Percentiles rank a stretch among this genome's conserved stretches.
Conservation (phyloP, 495 filamentous ascomycete genomes). For the Emericellopsis terricola region DNA sequence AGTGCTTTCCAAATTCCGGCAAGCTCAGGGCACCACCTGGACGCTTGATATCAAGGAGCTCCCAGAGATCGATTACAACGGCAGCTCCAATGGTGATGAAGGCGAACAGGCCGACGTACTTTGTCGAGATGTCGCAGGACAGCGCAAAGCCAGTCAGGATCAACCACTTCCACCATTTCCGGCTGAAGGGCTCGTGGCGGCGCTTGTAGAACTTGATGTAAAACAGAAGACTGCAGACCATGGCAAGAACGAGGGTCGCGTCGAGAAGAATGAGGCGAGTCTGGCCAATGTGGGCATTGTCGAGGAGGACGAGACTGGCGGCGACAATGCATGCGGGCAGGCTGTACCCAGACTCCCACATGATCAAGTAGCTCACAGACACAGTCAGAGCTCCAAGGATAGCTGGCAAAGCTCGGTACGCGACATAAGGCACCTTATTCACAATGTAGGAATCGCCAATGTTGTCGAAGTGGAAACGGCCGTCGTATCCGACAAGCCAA, state of each 20-base stretch:
- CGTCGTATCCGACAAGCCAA: conserved; percentile 91
- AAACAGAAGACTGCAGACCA: conserved; percentile 82
- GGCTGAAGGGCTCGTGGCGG: conserved; percentile 69
- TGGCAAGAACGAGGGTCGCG: conserved; percentile 81
- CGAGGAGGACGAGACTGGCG: conserved; percentile 75
- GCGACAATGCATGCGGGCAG: conserved; percentile 81
- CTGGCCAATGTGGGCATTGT: conserved; percentile 97
- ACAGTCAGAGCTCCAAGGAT: conserved; percentile 83
- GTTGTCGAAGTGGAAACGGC: conserved; percentile 95
- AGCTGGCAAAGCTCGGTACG: conserved; percentile 86
- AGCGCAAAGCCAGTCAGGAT: conserved; percentile 83
- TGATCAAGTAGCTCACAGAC: conserved; percentile 85
- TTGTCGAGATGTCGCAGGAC: conserved; percentile 95
- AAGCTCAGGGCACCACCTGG: conserved; percentile 59
- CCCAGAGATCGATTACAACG: conserved; percentile 88
- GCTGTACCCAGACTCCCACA: conserved; percentile 99
- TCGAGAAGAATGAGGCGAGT: conserved; percentile 91
- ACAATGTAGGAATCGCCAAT: conserved; percentile 96
- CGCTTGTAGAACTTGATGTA: conserved; percentile 98
- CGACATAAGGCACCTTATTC: conserved; percentile 93
- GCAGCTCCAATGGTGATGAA: conserved; percentile 94
- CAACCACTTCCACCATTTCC: conserved; percentile 99
- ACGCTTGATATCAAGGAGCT: conserved; percentile 74
- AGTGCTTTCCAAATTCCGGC: conserved; percentile 71
- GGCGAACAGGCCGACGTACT: conserved; percentile 93